A percentile compares a stretch with the other conserved stretches of the same genome.
Evolutionary conservation across 2,329 filamentous ascomycete genomes (phyloP).

Genomic region (Trichoderma brevicompactum): DNA sequence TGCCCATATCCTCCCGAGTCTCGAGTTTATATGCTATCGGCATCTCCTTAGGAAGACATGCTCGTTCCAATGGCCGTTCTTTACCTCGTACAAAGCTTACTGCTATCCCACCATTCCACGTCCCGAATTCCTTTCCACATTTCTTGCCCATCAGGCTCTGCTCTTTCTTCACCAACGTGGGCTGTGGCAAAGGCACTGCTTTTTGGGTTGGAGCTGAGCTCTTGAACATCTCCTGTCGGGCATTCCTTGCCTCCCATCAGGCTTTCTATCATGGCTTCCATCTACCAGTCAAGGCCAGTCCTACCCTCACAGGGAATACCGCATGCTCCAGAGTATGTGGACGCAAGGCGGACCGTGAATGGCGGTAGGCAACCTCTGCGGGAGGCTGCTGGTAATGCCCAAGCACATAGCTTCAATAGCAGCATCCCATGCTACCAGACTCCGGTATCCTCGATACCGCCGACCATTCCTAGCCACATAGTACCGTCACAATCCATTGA

Average conservation of each 20-base stretch:
- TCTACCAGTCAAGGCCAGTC: slow-evolving; percentile 51
- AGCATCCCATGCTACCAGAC: slow-evolving; percentile 52
- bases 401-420: slow-evolving; percentile 49
- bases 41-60: slow-evolving; percentile 39
- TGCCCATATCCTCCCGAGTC: slow-evolving; percentile 42
- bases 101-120: slow-evolving; percentile 51
- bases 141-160: slow-evolving; percentile 46
- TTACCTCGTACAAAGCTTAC: slow-evolving; percentile 45
- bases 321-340: slow-evolving; percentile 52
- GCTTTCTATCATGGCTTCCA: slow-evolving; percentile 43
- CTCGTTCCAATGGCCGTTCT: slow-evolving; percentile 46
- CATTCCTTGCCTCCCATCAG: slow-evolving; percentile 31
- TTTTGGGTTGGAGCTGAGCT: slow-evolving; percentile 38
- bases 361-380: slow-evolving; percentile 52
- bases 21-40: slow-evolving; percentile 46
- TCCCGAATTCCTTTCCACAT: slow-evolving; percentile 51
- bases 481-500: slow-evolving; percentile 55
- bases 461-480: slow-evolving; percentile 56
- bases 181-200: slow-evolving; percentile 34
- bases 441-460: slow-evolving; percentile 49
- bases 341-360: slow-evolving; percentile 48
- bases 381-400: slow-evolving; percentile 58
- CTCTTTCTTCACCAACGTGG: slow-evolving; percentile 39
- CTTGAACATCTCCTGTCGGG: slow-evolving; percentile 32
- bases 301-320: slow-evolving; percentile 58